Conservation (phyloP, 1,284 basidiomycete species). For the Microbotryum violaceum region DNA sequence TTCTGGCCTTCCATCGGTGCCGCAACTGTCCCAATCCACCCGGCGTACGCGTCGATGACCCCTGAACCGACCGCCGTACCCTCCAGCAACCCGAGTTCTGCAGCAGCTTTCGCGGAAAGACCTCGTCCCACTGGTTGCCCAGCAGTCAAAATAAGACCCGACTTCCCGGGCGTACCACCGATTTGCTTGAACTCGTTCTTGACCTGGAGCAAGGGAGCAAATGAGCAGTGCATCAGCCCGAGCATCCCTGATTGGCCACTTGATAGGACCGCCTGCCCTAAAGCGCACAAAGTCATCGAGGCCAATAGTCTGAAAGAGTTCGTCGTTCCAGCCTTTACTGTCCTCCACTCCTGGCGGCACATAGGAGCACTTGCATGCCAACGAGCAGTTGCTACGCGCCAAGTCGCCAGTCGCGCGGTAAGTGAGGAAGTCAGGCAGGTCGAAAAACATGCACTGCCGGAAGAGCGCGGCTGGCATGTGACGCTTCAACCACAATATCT, state of each 20-base stretch:
- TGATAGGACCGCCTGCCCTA: not conserved
- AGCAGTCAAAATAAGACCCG: conserved; percentile 67
- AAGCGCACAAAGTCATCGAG: conserved; percentile 54
- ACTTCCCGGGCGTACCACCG: conserved; percentile 58
- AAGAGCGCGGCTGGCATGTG: conserved; percentile 73
- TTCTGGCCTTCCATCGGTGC: conserved; percentile 54
- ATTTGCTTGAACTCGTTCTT: conserved; percentile 64
- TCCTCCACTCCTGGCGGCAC: conserved; percentile 57
- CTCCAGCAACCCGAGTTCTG: conserved; percentile 72
- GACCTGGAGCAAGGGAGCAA: conserved; percentile 32
- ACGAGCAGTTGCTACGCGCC: conserved; percentile 81
- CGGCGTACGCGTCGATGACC: conserved; percentile 95
- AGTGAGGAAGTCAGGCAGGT: conserved; percentile 92
- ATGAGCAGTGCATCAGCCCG: not conserved
- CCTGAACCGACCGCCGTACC: conserved; percentile 93
- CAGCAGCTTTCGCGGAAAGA: conserved; percentile 66
- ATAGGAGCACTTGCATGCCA: conserved; percentile 95
- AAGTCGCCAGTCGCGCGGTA: conserved; percentile 75
- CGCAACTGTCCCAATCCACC: conserved; percentile 96
- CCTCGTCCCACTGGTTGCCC: conserved; percentile 85
- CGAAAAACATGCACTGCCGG: conserved; percentile 82
- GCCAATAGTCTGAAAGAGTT: conserved; percentile 78
- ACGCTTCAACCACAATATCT: conserved; percentile 91
- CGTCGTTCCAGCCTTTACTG: conserved; percentile 68
- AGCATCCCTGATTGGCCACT: not conserved